Evolutionary conservation across 352 stramenopile genomes (phyloP), one percentile per base, ranked within the genome.

Genomic region (Pythium folliculosum): DNA sequence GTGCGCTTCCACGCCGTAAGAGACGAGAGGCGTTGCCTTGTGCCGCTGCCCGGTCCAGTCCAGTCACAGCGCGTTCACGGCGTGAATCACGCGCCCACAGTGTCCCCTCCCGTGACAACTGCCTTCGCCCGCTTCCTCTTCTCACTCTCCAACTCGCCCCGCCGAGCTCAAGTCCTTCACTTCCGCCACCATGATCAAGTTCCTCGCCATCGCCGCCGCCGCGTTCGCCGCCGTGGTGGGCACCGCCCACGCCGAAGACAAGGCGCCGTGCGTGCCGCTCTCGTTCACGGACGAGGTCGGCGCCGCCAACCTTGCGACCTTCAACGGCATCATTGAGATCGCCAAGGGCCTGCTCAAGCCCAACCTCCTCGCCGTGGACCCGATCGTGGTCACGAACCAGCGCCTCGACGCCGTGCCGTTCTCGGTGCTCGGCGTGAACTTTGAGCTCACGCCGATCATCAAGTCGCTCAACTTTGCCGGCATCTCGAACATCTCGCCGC

Each of bases 371-470:
- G 49, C 50, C 30, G 61, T 67, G 23, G 79, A 88, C 64, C 80
- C 80, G 48, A 53, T 82, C 30, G 45, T 66, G 30, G 50, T 86
- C 30, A 53, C 66, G 22, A 61, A 81, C 69, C 72, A 88, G 62
- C 77, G 67, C 13, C 64, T 88, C 22, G 73, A 76, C 50, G 75
- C 67, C 37, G 59, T 84, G 48, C 72, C 76, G 37, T 84, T 82
- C 60, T 82, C 70, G 23, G 67, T 86, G 50, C 78, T 89, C 27
- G 77, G 78, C 63, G 62, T 77, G 51, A 72, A 81, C 63, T 87
- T 89, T 60, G 69, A 63, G 30, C 56, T 83, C 65, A 86, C 78
- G 58, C 81, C 81, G 13, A 75, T 76, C 19, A 77, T 89, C 70
- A 70, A 87, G 50, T 65, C 64, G 49, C 54, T 89, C 48, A 82